Conservation (phyloP, 1,284 basidiomycete species). For the Ganoderma lucidum region DNA sequence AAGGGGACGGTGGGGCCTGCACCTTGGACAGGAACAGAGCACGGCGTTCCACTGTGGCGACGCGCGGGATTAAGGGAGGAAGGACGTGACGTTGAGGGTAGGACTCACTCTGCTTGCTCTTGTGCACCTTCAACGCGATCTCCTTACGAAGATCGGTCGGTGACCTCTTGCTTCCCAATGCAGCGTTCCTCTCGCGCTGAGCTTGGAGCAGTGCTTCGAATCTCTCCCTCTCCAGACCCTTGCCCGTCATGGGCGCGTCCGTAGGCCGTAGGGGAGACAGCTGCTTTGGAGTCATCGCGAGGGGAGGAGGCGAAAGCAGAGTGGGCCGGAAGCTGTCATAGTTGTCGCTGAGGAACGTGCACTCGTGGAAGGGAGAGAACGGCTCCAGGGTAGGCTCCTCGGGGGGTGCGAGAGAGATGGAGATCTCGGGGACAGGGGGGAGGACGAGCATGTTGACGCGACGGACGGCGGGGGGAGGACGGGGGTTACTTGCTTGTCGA, state of each 20-base stretch:
- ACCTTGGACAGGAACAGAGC: conserved; percentile 79
- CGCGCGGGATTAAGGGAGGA: conserved; percentile 11
- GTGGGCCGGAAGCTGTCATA: conserved; percentile 62
- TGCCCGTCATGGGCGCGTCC: conserved; percentile 46
- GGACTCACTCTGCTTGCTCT: conserved; percentile 74
- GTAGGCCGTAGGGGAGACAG: conserved; percentile 61
- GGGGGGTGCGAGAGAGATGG: conserved; percentile 70
- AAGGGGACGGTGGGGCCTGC: conserved; percentile 67
- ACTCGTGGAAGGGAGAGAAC: conserved; percentile 71
- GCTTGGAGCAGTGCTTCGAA: conserved; percentile 70
- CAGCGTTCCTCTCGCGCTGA: conserved; percentile 60
- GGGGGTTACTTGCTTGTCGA: conserved; percentile 27
- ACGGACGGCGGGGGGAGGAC: conserved; percentile 29
- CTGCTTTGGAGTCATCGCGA: conserved; percentile 51
- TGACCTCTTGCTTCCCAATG: conserved; percentile 52
- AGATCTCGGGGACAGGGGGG: conserved; percentile 67
- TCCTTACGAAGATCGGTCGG: conserved; percentile 72
- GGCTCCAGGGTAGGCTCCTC: conserved; percentile 59
- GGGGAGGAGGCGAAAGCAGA: conserved; percentile 66
- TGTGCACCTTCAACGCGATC: conserved; percentile 75
- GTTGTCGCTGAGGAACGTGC: conserved; percentile 39
- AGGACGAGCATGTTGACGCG: conserved; percentile 51
- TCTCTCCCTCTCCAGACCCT: conserved; percentile 67
- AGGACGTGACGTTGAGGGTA: conserved; percentile 9
- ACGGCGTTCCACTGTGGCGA: conserved; percentile 68